Evolutionary conservation across 2,329 filamentous ascomycete genomes (phyloP).

Genomic region (Pezicula carpinea): DNA sequence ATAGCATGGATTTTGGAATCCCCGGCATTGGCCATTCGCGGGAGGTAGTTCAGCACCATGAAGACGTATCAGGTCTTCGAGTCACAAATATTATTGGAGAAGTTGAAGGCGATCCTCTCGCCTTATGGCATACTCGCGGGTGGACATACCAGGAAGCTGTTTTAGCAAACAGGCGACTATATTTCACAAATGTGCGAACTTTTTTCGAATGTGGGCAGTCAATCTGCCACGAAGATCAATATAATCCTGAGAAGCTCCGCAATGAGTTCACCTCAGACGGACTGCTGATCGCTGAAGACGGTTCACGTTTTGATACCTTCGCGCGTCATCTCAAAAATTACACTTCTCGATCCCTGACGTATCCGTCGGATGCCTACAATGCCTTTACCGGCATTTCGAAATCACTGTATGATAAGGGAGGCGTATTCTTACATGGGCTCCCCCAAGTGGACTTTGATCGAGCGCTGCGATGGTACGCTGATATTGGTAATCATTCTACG

Average conservation of each 20-base stretch:
- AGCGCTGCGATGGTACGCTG: slow-evolving; percentile 1
- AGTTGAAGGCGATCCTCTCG: slow-evolving; percentile 3
- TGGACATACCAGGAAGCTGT: slow-evolving; percentile 17
- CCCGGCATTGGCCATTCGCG: slow-evolving; percentile 1
- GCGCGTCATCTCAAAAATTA: slow-evolving; percentile 1
- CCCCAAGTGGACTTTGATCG: slow-evolving; percentile 1
- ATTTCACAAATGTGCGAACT: neutral
- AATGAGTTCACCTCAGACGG: slow-evolving; percentile 2
- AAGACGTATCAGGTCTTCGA: neutral
- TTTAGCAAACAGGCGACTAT: slow-evolving; percentile 9
- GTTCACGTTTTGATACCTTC: slow-evolving; percentile 1
- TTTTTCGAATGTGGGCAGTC: slow-evolving; percentile 2
- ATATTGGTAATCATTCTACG: neutral
- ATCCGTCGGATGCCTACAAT: slow-evolving; percentile 1
- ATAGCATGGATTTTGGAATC: slow-evolving; percentile 4
- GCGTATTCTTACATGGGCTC: neutral
- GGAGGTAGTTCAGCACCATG: slow-evolving; percentile 2
- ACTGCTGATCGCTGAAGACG: slow-evolving; percentile 1
- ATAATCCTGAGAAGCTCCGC: neutral
- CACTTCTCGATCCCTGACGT: slow-evolving; percentile 1
- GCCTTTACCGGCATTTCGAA: slow-evolving; percentile 1
- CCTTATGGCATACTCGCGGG: slow-evolving; percentile 12
- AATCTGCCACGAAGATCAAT: slow-evolving; percentile 2
- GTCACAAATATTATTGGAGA: slow-evolving; percentile 1
- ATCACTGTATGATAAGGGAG: neutral